Conservation (phyloP, 2,329 filamentous ascomycete species). For the Pestalotiopsis fici region DNA sequence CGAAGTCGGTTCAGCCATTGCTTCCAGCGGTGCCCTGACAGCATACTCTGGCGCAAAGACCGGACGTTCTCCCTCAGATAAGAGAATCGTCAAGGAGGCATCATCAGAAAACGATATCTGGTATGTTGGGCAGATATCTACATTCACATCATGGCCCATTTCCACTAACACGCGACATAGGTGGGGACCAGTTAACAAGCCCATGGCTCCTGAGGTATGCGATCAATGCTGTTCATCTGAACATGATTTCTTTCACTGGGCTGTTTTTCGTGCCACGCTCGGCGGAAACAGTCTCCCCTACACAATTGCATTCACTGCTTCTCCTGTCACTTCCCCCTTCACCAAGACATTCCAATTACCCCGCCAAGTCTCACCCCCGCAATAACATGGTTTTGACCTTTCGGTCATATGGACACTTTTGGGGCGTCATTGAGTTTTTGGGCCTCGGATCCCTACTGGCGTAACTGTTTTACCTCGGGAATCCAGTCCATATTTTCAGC, state of each 20-base stretch:
- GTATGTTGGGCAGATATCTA: constrained; percentile 68
- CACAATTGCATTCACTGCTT: neutral
- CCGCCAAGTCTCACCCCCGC: neutral
- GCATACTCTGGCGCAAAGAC: constrained; percentile 99
- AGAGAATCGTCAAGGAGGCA: constrained; percentile 93
- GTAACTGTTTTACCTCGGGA: neutral
- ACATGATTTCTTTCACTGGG: too few species aligned
- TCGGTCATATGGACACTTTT: neutral
- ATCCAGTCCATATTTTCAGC: neutral
- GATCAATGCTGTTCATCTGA: neutral
- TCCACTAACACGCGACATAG: constrained; percentile 31
- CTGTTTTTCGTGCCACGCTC: too few species aligned
- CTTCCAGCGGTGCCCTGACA: constrained; percentile 89
- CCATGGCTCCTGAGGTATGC: constrained; percentile 86
- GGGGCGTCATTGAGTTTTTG: neutral
- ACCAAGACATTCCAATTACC: neutral
- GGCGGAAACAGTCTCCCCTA: neutral
- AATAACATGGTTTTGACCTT: neutral
- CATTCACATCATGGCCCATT: neutral
- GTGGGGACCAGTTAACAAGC: constrained; percentile 99
- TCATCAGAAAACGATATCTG: constrained; percentile 90
- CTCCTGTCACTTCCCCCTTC: constrained; percentile 3
- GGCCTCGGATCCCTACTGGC: neutral
- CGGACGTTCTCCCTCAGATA: constrained; percentile 93
- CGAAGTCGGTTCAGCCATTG: constrained; percentile 96